A percentile compares a stretch with the other conserved stretches of the same genome.
These are phyloP conservation scores for Rauvolfia tetraphylla DNA, from an alignment of 257 asterid genomes.

Conservation along the genomic window DNA sequence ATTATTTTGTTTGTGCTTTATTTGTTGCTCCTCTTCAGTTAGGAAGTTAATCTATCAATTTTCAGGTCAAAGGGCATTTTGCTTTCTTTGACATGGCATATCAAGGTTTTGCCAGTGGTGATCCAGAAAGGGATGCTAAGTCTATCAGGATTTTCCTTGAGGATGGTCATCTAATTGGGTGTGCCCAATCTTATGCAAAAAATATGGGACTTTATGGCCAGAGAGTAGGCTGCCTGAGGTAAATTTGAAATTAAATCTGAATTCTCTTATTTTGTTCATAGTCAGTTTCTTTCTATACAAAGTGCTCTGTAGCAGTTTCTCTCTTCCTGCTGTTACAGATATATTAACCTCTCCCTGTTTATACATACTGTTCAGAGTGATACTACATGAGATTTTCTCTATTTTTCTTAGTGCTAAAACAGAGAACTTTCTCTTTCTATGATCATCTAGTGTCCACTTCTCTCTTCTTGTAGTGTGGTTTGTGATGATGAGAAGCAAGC, in stretches of 20 bases:
- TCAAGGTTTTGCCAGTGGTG: constrained; percentile 99
- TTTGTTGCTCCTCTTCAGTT: neutral
- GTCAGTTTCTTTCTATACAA: neutral
- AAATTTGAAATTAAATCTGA: constrained; percentile 7
- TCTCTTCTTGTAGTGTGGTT: constrained; percentile 51
- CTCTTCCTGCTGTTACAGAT: neutral
- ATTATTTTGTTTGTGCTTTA: neutral
- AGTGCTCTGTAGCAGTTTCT: neutral
- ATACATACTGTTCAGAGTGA: neutral
- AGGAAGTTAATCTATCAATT: constrained; percentile 6
- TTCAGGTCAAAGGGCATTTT: constrained; percentile 84
- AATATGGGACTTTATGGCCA: constrained; percentile 99
- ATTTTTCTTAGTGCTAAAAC: neutral
- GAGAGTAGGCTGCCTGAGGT: constrained; percentile 98
- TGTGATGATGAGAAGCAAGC: constrained; percentile 96
- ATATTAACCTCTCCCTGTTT: neutral
- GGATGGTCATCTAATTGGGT: constrained; percentile 93
- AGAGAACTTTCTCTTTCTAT: neutral
- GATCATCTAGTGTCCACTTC: neutral
- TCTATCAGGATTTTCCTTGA: constrained; percentile 89
- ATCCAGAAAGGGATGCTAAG: constrained; percentile 92
- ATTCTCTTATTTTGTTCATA: neutral
- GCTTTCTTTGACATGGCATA: constrained; percentile 99
- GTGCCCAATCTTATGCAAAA: constrained; percentile 96
- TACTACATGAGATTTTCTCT: neutral